These are phyloP conservation scores for Podaxis mareebaensis DNA, from an alignment of 768 basidiomycete genomes.

Conservation along the genomic window DNA sequence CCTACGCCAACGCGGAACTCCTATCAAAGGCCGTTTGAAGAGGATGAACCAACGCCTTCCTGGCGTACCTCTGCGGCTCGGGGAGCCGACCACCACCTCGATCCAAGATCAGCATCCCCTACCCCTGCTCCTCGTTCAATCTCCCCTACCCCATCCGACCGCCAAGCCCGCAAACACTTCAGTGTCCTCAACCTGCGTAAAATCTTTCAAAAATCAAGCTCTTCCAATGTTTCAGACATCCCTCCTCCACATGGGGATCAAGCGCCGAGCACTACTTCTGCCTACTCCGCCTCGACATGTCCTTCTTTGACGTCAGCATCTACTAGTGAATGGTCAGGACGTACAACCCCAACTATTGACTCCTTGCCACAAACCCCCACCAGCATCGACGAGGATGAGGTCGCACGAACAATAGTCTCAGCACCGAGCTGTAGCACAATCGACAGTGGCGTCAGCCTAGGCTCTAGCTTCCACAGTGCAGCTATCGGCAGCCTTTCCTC, in stretches of 20 bases:
- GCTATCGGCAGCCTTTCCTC: not conserved
- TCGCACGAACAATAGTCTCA: conserved; percentile 13
- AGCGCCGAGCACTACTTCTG: conserved; percentile 12
- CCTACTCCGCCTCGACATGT: conserved; percentile 17
- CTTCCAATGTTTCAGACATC: conserved; percentile 5
- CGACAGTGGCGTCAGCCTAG: not conserved
- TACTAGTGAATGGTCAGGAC: conserved; percentile 22
- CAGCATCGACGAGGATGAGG: conserved; percentile 24
- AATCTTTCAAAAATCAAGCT: conserved; percentile 28
- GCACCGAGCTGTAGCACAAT: conserved; percentile 16
- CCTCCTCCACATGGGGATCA: conserved; percentile 12
- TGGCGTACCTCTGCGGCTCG: not conserved
- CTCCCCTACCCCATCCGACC: conserved; percentile 32
- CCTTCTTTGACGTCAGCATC: conserved; percentile 23
- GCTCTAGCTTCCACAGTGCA: conserved; percentile 9
- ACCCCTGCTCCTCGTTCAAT: conserved; percentile 27
- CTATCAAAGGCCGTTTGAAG: not conserved
- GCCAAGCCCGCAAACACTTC: conserved; percentile 32
- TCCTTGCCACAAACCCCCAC: conserved; percentile 36
- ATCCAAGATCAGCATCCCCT: conserved; percentile 16
- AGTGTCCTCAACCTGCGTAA: conserved; percentile 39
- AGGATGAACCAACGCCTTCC: conserved; percentile 3
- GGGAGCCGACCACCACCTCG: not conserved
- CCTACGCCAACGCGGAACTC: not conserved
- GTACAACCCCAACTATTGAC: conserved; percentile 23